Evolutionary conservation across 208 protist genomes (phyloP).

Genomic region (Leishmania gerbilli): DNA sequence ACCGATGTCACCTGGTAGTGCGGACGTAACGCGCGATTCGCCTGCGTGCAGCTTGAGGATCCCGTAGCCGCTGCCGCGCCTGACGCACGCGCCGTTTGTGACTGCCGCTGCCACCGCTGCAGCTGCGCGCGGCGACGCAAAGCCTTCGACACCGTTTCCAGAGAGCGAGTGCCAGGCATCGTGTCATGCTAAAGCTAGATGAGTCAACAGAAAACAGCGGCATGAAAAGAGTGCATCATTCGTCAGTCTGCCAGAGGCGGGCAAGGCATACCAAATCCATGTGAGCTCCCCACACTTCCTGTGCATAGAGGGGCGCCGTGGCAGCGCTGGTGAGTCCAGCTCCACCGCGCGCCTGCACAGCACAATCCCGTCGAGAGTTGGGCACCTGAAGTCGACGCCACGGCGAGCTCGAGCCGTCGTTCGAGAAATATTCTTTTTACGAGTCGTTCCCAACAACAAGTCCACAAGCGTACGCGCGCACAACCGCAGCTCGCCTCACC

Average conservation of each 20-base stretch:
- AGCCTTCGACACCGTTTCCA: constrained; percentile 37
- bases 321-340: neutral
- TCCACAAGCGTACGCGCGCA: neutral
- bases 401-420: neutral
- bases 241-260: neutral
- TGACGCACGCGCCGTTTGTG: neutral
- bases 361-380: no score
- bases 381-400: no score
- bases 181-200: neutral
- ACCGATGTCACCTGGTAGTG: neutral
- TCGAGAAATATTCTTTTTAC: no score
- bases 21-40: neutral
- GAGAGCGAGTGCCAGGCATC: constrained; percentile 5
- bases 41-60: neutral
- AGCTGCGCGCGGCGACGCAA: constrained; percentile 48
- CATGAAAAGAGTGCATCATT: neutral
- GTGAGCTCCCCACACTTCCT: neutral
- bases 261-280: neutral
- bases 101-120: constrained; percentile 17
- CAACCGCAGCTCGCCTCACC: neutral
- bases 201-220: neutral
- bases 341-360: neutral
- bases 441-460: neutral
- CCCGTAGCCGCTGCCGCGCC: neutral
- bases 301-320: neutral